Evolutionary conservation across 371 early-diverging fungal species (phyloP), one percentile per base, ranked within the genome.

Genomic region (Entomophthora muscae): DNA sequence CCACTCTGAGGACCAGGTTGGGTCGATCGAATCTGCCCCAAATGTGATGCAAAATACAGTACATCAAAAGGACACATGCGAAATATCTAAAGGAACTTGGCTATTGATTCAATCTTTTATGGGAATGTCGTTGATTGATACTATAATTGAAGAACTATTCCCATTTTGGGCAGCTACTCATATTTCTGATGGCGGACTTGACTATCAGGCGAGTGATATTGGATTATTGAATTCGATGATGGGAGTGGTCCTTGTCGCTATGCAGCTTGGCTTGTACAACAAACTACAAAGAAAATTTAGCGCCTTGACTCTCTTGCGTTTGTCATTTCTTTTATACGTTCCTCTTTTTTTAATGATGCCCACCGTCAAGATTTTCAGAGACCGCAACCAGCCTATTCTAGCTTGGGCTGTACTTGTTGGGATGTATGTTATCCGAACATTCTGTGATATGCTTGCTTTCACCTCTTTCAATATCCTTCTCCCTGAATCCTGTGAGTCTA

Each of bases 81-180:
- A 10, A 23, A 63, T 65, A 21, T 31, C 27, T 1, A 23, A 0
- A 32, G n/a, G 27, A 3, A 57, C 57, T 21, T 33, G 12, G 26
- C 12, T 0, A 10, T 13, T 21, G 27, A 63, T 66, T 1, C 3
- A 23, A 13, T 52, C 52, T 28, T 59, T 63, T 42, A 52, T 26
- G 13, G 33, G 76, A 27, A 71, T 86, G 64, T 74, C 81, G 2
- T 76, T 90, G n/a, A 82, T 83, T 53, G 72, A 79, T 7, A 83
- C 86, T 60, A 73, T 90, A 26, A 79, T 84, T 63, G 89, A 91
- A 53, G 88, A 88, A 70, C 73, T 85, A 0, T 82, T 84, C 31
- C 76, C 80, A 21, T 65, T 89, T n/a, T n/a, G n/a, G n/a, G n/a
- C n/a, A n/a, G n/a, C n/a, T n/a, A n/a, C n/a, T n/a, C n/a, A n/a